These are phyloP conservation scores for Monosporozyma aquatica DNA, from an alignment of 805 yeast species.

Conservation along the genomic window DNA sequence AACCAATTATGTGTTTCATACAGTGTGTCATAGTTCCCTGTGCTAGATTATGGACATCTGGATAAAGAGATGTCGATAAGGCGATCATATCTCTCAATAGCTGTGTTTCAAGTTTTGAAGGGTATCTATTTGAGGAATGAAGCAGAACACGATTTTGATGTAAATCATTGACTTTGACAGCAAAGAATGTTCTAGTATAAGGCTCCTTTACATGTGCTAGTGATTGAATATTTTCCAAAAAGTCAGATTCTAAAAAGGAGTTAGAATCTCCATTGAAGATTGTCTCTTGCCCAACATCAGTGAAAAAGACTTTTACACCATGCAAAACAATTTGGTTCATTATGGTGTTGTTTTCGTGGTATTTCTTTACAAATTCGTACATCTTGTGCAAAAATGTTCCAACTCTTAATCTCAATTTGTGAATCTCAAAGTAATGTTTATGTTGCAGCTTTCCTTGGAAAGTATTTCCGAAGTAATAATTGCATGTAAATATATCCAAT, in stretches of 20 bases:
- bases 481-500: constrained; percentile 51
- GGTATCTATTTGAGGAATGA: constrained; percentile 63
- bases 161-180: constrained; percentile 60
- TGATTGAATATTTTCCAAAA: constrained; percentile 49
- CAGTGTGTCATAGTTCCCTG: constrained; percentile 58
- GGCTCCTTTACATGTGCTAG: constrained; percentile 58
- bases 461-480: constrained; percentile 54
- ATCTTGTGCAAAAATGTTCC: constrained; percentile 58
- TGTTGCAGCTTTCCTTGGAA: constrained; percentile 35
- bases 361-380: constrained; percentile 37
- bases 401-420: constrained; percentile 47
- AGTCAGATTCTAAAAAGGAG: constrained; percentile 44
- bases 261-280: constrained; percentile 49
- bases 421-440: constrained; percentile 44
- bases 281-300: constrained; percentile 70
- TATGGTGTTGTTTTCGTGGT: constrained; percentile 55
- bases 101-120: constrained; percentile 52
- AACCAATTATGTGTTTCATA: constrained; percentile 59
- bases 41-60: constrained; percentile 60
- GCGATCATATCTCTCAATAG: constrained; percentile 58
- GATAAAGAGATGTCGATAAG: constrained; percentile 59
- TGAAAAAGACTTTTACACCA: constrained; percentile 65
- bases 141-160: constrained; percentile 67
- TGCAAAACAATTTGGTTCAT: constrained; percentile 53
- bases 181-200: constrained; percentile 67